Base-by-base conservation (phyloP, 768 basidiomycete genomes). In the Mycena latifolia region DNA sequence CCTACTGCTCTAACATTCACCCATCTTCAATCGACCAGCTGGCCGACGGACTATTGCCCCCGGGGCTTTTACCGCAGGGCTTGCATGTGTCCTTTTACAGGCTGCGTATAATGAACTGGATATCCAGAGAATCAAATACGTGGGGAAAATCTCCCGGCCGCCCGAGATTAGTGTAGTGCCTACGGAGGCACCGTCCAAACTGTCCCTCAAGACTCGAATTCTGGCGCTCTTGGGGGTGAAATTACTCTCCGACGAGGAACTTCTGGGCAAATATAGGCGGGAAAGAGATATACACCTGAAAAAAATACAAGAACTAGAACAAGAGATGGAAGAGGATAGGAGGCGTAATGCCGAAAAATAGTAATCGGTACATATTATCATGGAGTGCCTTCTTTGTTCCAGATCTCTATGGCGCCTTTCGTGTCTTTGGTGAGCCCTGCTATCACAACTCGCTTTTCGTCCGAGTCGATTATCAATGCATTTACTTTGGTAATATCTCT, bases 241-340 rank as follows among this genome's bases (percentile, higher is more conserved):
- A 35, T 83, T 79, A 55, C 72, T 95, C 5, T 84, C 92, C 8
- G 89, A 95, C 67, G 90, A 94, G 52, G 90, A 92, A 66, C 93
- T 93, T 69, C 69, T 94, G 55, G 74, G 75, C 29, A 85, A 83
- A 64, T 73, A 95, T 72, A 88, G 84, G 73, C 79, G 78, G 56
- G 84, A 89, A 51, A 82, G 91, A 68, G 85, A 86, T 5, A 76
- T 75, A 11, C 80, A 91, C 71, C 72, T 89, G 66, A 79, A 77
- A 63, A 82, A 84, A 62, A 92, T 93, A 75, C 80, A 78, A 54
- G 85, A 87, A 65, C 79, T 94, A 5, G 88, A 90, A 69, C 67
- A 67, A 24, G 74, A 85, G 69, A 33, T 81, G 17, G 78, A 77
- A 54, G 74, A 77, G 43, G 79, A 83, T 65, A 72, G 74, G 52